Evolutionary conservation across 345 rosid species (phyloP).

Genomic region (Aethionema arabicum): DNA sequence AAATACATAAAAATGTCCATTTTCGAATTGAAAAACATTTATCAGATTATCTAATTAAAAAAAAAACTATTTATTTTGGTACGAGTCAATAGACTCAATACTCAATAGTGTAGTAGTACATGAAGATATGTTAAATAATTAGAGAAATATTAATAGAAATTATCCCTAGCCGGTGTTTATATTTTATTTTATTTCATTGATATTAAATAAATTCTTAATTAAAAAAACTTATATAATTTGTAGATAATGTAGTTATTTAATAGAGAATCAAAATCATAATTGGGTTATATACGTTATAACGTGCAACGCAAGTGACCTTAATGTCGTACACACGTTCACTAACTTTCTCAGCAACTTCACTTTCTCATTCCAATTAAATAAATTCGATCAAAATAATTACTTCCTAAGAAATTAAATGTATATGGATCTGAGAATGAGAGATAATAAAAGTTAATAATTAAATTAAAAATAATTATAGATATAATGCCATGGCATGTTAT

Average conservation of each 20-base stretch:
- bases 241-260: constrained; percentile 2
- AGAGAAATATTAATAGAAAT: no score
- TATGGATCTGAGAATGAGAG: constrained; percentile 22
- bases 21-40: no score
- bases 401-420: constrained; percentile 4
- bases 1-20: no score
- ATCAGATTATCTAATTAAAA: no score
- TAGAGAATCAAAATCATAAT: constrained; percentile 18
- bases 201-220: not conserved
- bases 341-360: constrained; percentile 32
- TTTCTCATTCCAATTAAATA: not conserved
- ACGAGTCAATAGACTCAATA: no score
- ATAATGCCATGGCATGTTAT: constrained; percentile 1
- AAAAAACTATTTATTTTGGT: no score
- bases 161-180: no score
- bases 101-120: no score
- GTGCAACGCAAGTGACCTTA: constrained; percentile 32
- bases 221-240: constrained; percentile 14
- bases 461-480: not conserved
- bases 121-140: no score
- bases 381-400: not conserved
- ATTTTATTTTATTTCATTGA: not conserved
- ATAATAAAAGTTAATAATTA: not conserved
- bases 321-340: constrained; percentile 35
- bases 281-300: constrained; percentile 18